phyloP scores from a whole-genome alignment of 164 flowering plant genomes.

The Liriodendron chinense region DNA sequence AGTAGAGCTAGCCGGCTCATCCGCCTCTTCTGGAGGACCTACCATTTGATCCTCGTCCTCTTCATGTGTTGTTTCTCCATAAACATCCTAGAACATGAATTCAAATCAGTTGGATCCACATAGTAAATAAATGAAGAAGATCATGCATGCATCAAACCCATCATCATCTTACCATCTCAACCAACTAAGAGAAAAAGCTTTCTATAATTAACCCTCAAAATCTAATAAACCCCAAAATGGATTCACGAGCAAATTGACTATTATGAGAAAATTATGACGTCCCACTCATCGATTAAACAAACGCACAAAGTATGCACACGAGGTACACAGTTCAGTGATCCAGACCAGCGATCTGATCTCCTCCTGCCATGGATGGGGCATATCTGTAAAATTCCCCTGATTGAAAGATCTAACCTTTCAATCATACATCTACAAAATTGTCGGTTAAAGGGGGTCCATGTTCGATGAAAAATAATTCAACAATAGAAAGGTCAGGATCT shows the following conservation, averaged over 20 bases:
- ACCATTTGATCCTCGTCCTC: neutral
- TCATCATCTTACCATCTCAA: neutral
- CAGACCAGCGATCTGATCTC: neutral
- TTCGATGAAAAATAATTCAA: neutral
- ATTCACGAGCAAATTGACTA: neutral
- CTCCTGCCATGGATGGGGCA: neutral
- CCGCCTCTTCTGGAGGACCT: conserved; percentile 7
- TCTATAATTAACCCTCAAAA: neutral
- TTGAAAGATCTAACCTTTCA: neutral
- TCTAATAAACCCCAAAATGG: neutral
- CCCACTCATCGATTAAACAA: neutral
- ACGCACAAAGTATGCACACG: neutral
- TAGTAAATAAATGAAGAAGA: neutral
- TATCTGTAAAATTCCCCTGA: neutral
- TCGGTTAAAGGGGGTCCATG: neutral
- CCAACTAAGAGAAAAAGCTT: neutral
- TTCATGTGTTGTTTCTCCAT: conserved; percentile 2
- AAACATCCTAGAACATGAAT: conserved; percentile 14
- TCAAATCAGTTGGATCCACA: neutral
- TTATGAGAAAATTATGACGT: neutral
- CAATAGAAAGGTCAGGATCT: neutral
- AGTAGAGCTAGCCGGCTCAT: conserved; percentile 11
- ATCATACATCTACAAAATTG: neutral
- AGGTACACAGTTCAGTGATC: neutral
- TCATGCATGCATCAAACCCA: neutral